Percentiles rank a stretch among this genome's conserved stretches.
Conservation (phyloP, 495 filamentous ascomycete genomes). For the Friedmanniomyces endolithicus region DNA sequence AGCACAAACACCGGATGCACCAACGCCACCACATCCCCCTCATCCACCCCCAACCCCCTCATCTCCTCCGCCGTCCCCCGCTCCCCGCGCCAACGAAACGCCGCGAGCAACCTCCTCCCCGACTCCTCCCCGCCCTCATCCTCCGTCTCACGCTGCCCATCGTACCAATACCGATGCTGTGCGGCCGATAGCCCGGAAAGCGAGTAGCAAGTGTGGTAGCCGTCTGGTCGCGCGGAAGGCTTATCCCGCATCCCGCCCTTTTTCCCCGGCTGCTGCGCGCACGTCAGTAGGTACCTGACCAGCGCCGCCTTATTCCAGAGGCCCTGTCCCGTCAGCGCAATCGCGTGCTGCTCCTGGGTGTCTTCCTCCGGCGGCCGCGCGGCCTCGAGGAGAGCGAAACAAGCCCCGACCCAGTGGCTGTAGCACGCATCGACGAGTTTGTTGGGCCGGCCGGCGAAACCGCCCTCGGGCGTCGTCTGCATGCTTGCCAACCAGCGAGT, state of each 20-base stretch:
- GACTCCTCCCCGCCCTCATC: conserved; percentile 5
- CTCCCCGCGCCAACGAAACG: conserved; percentile 53
- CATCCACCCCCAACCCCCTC: conserved; percentile 37
- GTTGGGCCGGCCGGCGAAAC: conserved; percentile 86
- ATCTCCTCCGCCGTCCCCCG: conserved; percentile 26
- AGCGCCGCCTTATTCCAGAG: conserved; percentile 77
- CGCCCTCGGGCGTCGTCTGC: conserved; percentile 85
- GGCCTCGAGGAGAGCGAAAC: conserved; percentile 84
- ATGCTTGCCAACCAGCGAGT: conserved; percentile 78
- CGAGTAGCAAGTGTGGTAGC: conserved; percentile 86
- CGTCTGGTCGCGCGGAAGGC: conserved; percentile 72
- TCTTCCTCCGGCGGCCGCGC: conserved; percentile 24
- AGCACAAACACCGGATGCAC: conserved; percentile 81
- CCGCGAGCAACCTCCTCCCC: conserved; percentile 36
- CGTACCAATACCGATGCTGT: conserved; percentile 62
- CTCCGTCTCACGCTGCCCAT: conserved; percentile 18
- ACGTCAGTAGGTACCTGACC: conserved; percentile 73
- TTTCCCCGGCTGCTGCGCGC: conserved; percentile 55
- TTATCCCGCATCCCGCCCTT: conserved; percentile 85
- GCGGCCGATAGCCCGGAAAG: conserved; percentile 72
- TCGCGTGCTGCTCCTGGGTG: conserved; percentile 21
- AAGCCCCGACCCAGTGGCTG: conserved; percentile 91
- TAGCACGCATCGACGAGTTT: conserved; percentile 98
- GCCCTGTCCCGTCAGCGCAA: too few species aligned
- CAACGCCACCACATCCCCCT: conserved; percentile 39